A percentile compares a stretch with the other conserved stretches of the same genome.
Evolutionary conservation across 129 eudicot genomes (phyloP).

Genomic region (Flaveria sonorensis): DNA sequence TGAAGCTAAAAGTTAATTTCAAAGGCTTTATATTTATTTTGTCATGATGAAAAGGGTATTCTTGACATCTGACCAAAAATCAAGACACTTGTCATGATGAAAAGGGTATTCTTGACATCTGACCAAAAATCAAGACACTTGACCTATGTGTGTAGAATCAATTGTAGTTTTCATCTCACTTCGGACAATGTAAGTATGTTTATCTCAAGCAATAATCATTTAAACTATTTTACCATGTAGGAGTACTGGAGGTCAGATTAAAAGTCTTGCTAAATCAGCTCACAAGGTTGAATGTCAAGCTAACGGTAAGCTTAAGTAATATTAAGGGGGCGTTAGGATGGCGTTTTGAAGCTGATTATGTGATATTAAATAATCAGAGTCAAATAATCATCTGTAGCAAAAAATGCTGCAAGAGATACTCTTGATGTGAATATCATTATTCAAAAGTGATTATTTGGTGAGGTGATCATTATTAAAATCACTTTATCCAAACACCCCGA

Average conservation of each 20-base stretch:
- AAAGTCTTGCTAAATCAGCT: conserved; percentile 67
- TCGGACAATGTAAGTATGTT: conserved; percentile 13
- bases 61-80: conserved; percentile 1
- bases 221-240: conserved; percentile 36
- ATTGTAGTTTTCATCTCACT: neutral
- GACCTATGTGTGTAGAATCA: conserved; percentile 7
- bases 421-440: neutral
- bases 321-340: neutral
- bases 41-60: neutral
- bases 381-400: neutral
- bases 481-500: neutral
- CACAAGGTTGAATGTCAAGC: conserved; percentile 72
- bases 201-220: conserved; percentile 9
- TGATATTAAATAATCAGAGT: neutral
- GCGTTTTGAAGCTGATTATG: neutral
- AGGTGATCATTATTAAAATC: neutral
- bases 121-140: neutral
- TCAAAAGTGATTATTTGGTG: neutral
- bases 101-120: conserved; percentile 6
- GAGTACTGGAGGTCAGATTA: conserved; percentile 69
- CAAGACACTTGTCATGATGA: neutral
- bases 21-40: neutral
- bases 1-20: neutral
- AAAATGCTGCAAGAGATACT: neutral
- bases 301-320: conserved; percentile 48